phyloP scores from a whole-genome alignment of 2,329 filamentous ascomycete genomes.

The Penicillium psychrosexuale region DNA sequence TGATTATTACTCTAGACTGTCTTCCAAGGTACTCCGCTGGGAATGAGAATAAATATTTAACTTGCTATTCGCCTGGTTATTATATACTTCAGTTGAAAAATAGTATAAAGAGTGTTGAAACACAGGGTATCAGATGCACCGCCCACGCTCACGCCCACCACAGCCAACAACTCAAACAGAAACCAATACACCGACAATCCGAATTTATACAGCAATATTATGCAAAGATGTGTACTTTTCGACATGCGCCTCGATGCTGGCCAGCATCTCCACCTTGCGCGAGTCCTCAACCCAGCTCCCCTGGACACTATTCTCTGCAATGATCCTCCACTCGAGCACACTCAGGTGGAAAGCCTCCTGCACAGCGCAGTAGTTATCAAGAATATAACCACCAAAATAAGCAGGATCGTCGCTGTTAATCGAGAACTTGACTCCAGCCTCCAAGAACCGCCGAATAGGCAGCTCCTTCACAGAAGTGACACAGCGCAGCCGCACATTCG shows the following conservation, averaged over 20 bases:
- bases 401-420: constrained; percentile 74
- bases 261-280: constrained; percentile 60
- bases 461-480: constrained; percentile 53
- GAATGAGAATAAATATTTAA: neutral
- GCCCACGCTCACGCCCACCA: neutral
- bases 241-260: constrained; percentile 33
- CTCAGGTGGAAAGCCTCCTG: constrained; percentile 66
- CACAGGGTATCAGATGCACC: constrained; percentile 20
- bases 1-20: too few species aligned
- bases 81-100: constrained; percentile 34
- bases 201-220: constrained; percentile 1
- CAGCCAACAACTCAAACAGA: neutral
- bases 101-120: constrained; percentile 23
- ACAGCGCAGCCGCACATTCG: constrained; percentile 65
- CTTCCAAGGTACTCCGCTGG: neutral
- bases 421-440: constrained; percentile 63
- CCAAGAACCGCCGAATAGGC: constrained; percentile 62
- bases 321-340: constrained; percentile 63
- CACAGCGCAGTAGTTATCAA: constrained; percentile 72
- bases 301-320: constrained; percentile 60
- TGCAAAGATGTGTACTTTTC: constrained; percentile 20
- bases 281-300: constrained; percentile 67
- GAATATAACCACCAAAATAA: constrained; percentile 72
- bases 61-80: constrained; percentile 19
- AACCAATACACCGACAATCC: neutral